These are phyloP conservation scores for Diaporthe australafricana DNA, from an alignment of 2,329 filamentous ascomycete species.

Conservation along the genomic window DNA sequence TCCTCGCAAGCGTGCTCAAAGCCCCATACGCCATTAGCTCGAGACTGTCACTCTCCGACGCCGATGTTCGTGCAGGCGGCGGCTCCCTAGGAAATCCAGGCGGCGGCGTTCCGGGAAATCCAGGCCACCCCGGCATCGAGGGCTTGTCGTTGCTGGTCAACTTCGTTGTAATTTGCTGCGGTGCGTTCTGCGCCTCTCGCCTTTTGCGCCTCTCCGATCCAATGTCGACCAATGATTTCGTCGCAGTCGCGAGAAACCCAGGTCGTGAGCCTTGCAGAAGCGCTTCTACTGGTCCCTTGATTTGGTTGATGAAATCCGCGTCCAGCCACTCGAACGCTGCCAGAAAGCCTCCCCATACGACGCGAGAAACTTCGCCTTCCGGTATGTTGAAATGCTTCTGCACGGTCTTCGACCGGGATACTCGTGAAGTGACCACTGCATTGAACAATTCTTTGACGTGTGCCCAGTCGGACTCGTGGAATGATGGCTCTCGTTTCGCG, in stretches of 20 bases:
- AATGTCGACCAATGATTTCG: constrained; percentile 17
- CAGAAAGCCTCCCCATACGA: constrained; percentile 6
- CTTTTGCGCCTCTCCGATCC: background rate
- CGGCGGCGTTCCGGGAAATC: background rate
- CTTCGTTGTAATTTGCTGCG: background rate
- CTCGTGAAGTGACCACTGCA: background rate
- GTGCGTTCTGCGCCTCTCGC: background rate
- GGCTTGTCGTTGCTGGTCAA: background rate
- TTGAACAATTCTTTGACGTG: constrained; percentile 7
- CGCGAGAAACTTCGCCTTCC: background rate
- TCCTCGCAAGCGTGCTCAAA: constrained; percentile 1
- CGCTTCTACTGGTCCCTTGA: background rate
- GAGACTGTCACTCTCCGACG: background rate
- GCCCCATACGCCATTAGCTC: constrained; percentile 27
- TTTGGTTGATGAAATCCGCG: background rate
- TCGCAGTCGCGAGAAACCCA: constrained; percentile 17
- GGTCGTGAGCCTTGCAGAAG: constrained; percentile 2
- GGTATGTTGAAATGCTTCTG: background rate
- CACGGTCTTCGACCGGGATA: background rate
- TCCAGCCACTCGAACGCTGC: constrained; percentile 26
- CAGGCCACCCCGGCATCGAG: too few relatives aligned
- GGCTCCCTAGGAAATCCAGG: background rate
- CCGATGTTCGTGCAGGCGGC: background rate
- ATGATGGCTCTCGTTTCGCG: constrained; percentile 23
- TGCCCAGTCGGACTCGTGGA: constrained; percentile 22